Evolutionary conservation across 257 asterid genomes (phyloP).

Genomic region (Gentiana macrophylla): DNA sequence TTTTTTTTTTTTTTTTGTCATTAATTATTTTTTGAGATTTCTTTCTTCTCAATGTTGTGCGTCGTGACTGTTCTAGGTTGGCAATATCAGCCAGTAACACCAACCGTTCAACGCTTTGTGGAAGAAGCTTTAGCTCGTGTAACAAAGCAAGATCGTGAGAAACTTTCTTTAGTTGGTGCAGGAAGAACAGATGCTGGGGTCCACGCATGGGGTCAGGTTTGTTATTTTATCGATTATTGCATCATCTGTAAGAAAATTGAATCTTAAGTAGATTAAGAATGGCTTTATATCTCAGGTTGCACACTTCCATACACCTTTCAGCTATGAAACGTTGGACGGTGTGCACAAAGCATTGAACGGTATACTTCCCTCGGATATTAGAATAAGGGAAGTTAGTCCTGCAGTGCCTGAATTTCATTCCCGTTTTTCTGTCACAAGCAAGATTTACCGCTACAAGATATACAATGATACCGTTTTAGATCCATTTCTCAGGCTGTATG

Average conservation of each 20-base stretch:
- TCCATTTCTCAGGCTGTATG: constrained; percentile 70
- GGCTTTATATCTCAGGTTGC: constrained; percentile 51
- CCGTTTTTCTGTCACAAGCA: constrained; percentile 80
- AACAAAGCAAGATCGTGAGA: constrained; percentile 57
- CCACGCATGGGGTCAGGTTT: constrained; percentile 94
- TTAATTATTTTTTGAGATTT: too few species aligned
- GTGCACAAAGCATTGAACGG: constrained; percentile 75
- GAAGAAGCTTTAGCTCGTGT: constrained; percentile 57
- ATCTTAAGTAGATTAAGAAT: constrained; percentile 7
- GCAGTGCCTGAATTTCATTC: constrained; percentile 81
- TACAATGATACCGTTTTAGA: constrained; percentile 65
- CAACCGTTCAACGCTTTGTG: constrained; percentile 65
- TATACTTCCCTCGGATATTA: constrained; percentile 65
- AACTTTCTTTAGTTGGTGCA: constrained; percentile 65
- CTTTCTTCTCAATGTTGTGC: background rate
- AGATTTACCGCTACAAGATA: constrained; percentile 64
- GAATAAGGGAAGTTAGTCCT: constrained; percentile 66
- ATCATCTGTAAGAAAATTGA: constrained; percentile 3
- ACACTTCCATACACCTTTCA: constrained; percentile 71
- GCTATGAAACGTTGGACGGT: constrained; percentile 51
- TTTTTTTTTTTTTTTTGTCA: too few species aligned
- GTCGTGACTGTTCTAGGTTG: constrained; percentile 37
- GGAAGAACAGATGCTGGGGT: constrained; percentile 96
- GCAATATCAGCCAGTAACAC: constrained; percentile 77
- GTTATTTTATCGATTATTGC: constrained; percentile 12